phyloP scores from a whole-genome alignment of 2,329 filamentous ascomycete genomes.

The Ceratocystis colombiana region DNA sequence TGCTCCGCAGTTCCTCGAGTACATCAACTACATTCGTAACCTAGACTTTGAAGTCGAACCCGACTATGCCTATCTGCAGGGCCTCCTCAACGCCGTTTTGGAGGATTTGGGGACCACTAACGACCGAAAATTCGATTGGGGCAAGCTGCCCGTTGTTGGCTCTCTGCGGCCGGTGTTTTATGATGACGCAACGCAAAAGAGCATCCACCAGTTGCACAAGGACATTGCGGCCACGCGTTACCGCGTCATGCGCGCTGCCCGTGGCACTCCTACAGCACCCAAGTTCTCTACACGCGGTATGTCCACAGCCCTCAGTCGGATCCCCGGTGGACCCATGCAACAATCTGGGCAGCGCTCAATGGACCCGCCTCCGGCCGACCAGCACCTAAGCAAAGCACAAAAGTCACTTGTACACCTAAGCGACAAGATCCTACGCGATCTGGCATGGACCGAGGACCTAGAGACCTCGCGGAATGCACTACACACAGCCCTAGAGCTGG shows the following conservation, averaged over 20 bases:
- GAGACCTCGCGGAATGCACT: conserved; percentile 4
- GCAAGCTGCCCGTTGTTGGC: conserved; percentile 13
- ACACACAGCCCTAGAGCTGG: neutral
- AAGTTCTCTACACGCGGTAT: conserved; percentile 10
- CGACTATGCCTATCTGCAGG: conserved; percentile 22
- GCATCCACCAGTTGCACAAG: conserved; percentile 18
- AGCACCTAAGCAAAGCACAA: conserved; percentile 23
- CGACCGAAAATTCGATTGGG: conserved; percentile 22
- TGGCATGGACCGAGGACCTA: conserved; percentile 19
- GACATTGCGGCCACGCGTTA: conserved; percentile 19
- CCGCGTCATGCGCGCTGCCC: conserved; percentile 17
- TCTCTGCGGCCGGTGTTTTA: conserved; percentile 22
- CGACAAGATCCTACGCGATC: conserved; percentile 22
- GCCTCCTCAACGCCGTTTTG: conserved; percentile 18
- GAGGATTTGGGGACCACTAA: conserved; percentile 17
- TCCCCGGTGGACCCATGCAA: conserved; percentile 3
- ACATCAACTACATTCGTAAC: conserved; percentile 20
- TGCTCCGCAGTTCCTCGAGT: conserved; percentile 22
- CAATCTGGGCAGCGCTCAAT: neutral
- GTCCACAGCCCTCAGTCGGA: neutral
- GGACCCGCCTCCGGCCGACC: conserved; percentile 20
- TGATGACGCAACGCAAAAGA: conserved; percentile 9
- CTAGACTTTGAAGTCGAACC: conserved; percentile 20
- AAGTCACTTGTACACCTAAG: conserved; percentile 17
- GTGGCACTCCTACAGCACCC: conserved; percentile 11